phyloP scores from a whole-genome alignment of 805 yeast genomes.

The Lipomyces starkeyi region DNA sequence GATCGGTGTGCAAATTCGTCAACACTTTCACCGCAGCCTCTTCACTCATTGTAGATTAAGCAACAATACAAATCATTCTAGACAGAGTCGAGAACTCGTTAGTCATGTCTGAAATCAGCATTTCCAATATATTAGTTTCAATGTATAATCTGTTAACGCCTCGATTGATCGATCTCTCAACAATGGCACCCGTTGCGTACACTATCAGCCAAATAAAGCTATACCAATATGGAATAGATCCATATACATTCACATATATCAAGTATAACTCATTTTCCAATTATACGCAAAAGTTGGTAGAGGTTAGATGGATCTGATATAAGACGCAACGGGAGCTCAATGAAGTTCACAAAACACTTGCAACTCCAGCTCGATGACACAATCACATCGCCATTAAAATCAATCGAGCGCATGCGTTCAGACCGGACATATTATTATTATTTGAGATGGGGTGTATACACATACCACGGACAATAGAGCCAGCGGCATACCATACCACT shows the following conservation, averaged over 20 bases:
- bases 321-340: not conserved
- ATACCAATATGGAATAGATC: not conserved
- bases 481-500: not conserved
- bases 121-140: not conserved
- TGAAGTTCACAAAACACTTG: not conserved
- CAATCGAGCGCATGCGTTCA: not conserved
- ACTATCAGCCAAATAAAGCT: not conserved
- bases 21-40: conserved; percentile 33
- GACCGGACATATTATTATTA: not conserved
- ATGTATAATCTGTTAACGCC: not conserved
- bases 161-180: not conserved
- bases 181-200: not conserved
- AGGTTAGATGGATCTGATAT: not conserved
- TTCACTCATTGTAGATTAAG: conserved; percentile 29
- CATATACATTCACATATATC: not conserved
- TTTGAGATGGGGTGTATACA: not conserved
- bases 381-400: not conserved
- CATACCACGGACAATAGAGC: not conserved
- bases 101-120: not conserved
- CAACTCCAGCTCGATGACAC: not conserved
- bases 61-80: not conserved
- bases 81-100: not conserved
- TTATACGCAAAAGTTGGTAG: not conserved
- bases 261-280: not conserved
- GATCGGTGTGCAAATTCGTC: conserved; percentile 32